Evolutionary conservation across 352 stramenopile species (phyloP).

Genomic region (Blastocystis sp.): DNA sequence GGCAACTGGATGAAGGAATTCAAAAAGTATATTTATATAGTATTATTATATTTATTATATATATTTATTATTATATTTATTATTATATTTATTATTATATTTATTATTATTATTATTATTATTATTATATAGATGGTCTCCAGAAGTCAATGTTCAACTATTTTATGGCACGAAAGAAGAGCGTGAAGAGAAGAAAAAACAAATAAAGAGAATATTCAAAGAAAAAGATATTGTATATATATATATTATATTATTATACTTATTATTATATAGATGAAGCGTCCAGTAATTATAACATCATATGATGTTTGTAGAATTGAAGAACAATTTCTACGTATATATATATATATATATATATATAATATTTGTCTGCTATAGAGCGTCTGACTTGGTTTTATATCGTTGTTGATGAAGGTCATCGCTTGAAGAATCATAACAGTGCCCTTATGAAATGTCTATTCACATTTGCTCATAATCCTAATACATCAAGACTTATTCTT

Average conservation of each 20-base stretch:
- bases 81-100: too few species aligned
- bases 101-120: too few species aligned
- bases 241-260: neutral
- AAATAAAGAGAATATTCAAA: too few species aligned
- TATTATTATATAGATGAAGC: slow-evolving; percentile 6
- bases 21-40: slow-evolving; percentile 77
- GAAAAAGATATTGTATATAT: neutral
- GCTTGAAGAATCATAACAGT: slow-evolving; percentile 69
- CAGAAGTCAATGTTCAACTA: slow-evolving; percentile 69
- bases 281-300: slow-evolving; percentile 84
- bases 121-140: slow-evolving; percentile 40
- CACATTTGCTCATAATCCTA: slow-evolving; percentile 32
- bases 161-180: slow-evolving; percentile 85
- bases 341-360: too few species aligned
- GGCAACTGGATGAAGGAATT: slow-evolving; percentile 95
- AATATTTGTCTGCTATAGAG: neutral
- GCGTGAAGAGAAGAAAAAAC: slow-evolving; percentile 57
- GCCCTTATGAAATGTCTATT: slow-evolving; percentile 42
- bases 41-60: too few species aligned
- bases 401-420: slow-evolving; percentile 85
- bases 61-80: too few species aligned
- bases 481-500: slow-evolving; percentile 31
- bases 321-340: too few species aligned
- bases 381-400: slow-evolving; percentile 41
- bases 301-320: slow-evolving; percentile 70